Base-by-base conservation (phyloP, 2,329 filamentous ascomycete species). In the Trichoderma harzianum region DNA sequence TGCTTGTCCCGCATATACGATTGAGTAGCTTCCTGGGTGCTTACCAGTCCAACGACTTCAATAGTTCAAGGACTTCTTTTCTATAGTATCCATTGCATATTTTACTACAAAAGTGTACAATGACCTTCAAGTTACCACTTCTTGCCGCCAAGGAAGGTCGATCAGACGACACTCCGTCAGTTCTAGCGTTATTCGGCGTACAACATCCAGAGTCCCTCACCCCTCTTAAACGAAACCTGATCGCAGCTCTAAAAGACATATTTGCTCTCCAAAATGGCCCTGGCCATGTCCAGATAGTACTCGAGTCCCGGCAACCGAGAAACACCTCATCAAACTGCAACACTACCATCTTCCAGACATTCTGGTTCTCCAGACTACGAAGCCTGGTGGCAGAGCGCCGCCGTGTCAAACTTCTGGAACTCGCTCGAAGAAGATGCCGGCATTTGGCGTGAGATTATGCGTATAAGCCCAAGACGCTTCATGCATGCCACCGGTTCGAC, bases 401-500 rank as follows among this genome's bases (percentile, higher is more conserved):
- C 47, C 3, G 47, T 67, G 5, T 26, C 32, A 24, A 57, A 7
- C 14, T 36, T 67, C 47, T 67, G 30, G 64, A 18, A n/a, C 18
- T n/a, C 16, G n/a, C 64, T 57, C n/a, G 10, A 26, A n/a, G 26
- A 26, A 21, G 64, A 67, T 57, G 47, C 64, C 34, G 47, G 64
- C 6, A 6, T 66, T 51, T 66, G 47, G 64, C 63, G 28, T 11
- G 64, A 67, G 32, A 30, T 57, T 7, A 67, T 67, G 64, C 64
- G 21, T 10, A 51, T 67, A 12, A 67, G 24, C 14, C 30, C 64
- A 4, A 14, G 30, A 5, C 47, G 47, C 7, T 57, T 34, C 7
- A 67, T 67, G 47, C 64, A 67, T 57, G 64, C 64, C 4, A 34
- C 28, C 5, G 30, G 63, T 1, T 14, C 16, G 14, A 30, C 47